A percentile compares a stretch with the other conserved stretches of the same genome.
phyloP scores from a whole-genome alignment of 1,284 basidiomycete genomes.

The Cutaneotrichosporon sp. region DNA sequence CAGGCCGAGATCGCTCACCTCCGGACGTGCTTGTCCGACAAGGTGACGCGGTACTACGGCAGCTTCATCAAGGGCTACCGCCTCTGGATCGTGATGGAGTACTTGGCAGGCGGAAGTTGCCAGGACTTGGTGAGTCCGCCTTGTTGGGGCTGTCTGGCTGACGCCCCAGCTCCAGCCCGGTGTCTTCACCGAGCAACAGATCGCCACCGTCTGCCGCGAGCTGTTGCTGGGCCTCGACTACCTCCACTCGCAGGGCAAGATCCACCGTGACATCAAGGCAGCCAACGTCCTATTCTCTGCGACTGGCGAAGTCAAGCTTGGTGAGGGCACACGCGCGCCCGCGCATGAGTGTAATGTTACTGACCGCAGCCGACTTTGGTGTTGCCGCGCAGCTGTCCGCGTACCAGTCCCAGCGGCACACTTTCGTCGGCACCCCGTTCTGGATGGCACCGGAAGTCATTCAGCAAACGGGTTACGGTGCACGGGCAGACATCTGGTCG shows the following conservation, averaged over 20 bases:
- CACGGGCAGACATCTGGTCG: slow-evolving; percentile 96
- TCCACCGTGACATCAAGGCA: slow-evolving; percentile 98
- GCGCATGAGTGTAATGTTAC: too few species aligned
- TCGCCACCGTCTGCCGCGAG: slow-evolving; percentile 91
- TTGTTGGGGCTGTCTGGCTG: slow-evolving; percentile 5
- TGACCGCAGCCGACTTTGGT: slow-evolving; percentile 78
- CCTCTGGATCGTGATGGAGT: slow-evolving; percentile 99
- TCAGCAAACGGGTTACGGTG: slow-evolving; percentile 93
- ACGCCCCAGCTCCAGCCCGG: slow-evolving; percentile 72
- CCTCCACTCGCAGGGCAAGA: slow-evolving; percentile 89
- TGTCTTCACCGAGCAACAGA: slow-evolving; percentile 85
- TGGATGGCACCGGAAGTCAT: slow-evolving; percentile 99
- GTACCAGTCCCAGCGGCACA: slow-evolving; percentile 85
- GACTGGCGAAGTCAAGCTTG: slow-evolving; percentile 87
- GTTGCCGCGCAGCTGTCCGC: slow-evolving; percentile 91
- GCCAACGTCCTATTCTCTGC: slow-evolving; percentile 92
- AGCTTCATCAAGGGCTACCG: slow-evolving; percentile 97
- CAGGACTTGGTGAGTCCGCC: slow-evolving; percentile 68
- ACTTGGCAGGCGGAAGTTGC: slow-evolving; percentile 96
- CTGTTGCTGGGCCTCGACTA: slow-evolving; percentile 92
- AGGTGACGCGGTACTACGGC: slow-evolving; percentile 94
- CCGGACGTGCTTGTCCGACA: slow-evolving; percentile 92
- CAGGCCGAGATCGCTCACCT: slow-evolving; percentile 97
- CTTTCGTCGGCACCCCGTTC: slow-evolving; percentile 92
- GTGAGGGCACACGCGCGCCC: slow-evolving; percentile 41